A percentile compares a stretch with the other conserved stretches of the same genome.
Conservation (phyloP, 495 filamentous ascomycete genomes). For the Elasticomyces elasticus region DNA sequence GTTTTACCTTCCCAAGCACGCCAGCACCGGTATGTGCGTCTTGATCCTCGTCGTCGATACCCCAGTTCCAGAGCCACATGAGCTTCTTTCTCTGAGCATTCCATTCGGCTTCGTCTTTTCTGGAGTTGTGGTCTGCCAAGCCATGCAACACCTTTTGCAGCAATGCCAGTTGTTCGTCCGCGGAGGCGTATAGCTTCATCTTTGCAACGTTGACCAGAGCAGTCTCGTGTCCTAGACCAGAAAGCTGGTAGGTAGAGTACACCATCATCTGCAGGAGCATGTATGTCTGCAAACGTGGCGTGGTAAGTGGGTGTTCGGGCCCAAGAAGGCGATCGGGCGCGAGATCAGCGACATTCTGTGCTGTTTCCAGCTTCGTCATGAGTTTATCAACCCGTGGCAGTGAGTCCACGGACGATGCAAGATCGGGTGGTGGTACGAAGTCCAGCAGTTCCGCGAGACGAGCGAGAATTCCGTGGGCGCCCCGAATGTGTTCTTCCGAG, state of each 20-base stretch:
- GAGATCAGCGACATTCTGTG: conserved; percentile 39
- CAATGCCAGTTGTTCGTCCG: conserved; percentile 56
- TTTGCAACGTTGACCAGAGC: conserved; percentile 51
- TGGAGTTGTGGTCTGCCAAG: conserved; percentile 28
- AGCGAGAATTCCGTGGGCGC: conserved; percentile 50
- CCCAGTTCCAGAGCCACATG: conserved; percentile 78
- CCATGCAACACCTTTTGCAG: conserved; percentile 53
- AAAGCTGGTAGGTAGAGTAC: conserved; percentile 56
- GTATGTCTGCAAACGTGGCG: conserved; percentile 49
- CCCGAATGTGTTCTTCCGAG: conserved; percentile 48
- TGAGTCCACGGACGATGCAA: conserved; percentile 25
- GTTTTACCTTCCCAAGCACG: conserved; percentile 59
- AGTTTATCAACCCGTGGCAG: conserved; percentile 27
- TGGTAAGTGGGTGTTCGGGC: conserved; percentile 56
- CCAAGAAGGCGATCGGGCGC: conserved; percentile 49
- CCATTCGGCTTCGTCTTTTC: conserved; percentile 61
- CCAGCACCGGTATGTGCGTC: conserved; percentile 41
- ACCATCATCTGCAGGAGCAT: conserved; percentile 58
- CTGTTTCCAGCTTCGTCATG: conserved; percentile 30
- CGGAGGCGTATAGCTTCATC: conserved; percentile 46
- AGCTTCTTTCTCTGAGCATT: conserved; percentile 52
- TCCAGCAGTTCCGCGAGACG: conserved; percentile 52
- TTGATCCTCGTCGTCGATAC: conserved; percentile 36
- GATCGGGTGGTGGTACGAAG: conserved; percentile 43
- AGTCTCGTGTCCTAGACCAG: conserved; percentile 47